Conservation (phyloP, 2,329 filamentous ascomycete species). For the Arthrocladium fulminans region DNA sequence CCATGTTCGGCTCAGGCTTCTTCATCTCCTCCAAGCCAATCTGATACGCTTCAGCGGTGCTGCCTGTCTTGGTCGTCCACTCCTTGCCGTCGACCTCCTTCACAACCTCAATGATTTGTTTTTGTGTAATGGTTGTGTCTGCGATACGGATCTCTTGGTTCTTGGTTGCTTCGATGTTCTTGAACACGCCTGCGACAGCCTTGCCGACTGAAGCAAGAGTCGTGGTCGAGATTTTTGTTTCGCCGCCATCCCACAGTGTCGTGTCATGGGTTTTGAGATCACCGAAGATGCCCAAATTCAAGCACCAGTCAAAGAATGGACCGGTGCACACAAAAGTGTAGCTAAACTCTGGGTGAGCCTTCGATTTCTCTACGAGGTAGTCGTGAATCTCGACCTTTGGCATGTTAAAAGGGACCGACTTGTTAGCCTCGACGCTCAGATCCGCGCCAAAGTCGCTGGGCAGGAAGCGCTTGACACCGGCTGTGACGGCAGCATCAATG, state of each 20-base stretch:
- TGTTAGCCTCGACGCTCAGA: constrained; percentile 15
- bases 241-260: constrained; percentile 43
- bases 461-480: constrained; percentile 35
- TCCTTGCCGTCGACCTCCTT: constrained; percentile 11
- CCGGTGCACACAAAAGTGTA: constrained; percentile 28
- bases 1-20: constrained; percentile 5
- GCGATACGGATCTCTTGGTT: constrained; percentile 44
- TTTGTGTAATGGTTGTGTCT: constrained; percentile 39
- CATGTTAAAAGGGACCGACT: constrained; percentile 20
- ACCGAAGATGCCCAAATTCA: constrained; percentile 36
- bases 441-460: constrained; percentile 29
- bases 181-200: constrained; percentile 42
- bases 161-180: constrained; percentile 44
- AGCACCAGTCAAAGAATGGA: constrained; percentile 29
- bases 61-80: constrained; percentile 9
- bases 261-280: constrained; percentile 35
- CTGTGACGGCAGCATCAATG: constrained; percentile 33
- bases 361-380: constrained; percentile 21
- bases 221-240: constrained; percentile 40
- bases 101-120: constrained; percentile 27
- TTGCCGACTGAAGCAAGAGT: constrained; percentile 40
- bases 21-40: constrained; percentile 1
- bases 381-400: constrained; percentile 27
- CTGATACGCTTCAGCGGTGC: constrained; percentile 2
- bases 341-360: constrained; percentile 21